Percentiles rank a stretch among this genome's conserved stretches.
These are phyloP conservation scores for Sonneratia caseolaris DNA, from an alignment of 345 rosid genomes.

Conservation along the genomic window DNA sequence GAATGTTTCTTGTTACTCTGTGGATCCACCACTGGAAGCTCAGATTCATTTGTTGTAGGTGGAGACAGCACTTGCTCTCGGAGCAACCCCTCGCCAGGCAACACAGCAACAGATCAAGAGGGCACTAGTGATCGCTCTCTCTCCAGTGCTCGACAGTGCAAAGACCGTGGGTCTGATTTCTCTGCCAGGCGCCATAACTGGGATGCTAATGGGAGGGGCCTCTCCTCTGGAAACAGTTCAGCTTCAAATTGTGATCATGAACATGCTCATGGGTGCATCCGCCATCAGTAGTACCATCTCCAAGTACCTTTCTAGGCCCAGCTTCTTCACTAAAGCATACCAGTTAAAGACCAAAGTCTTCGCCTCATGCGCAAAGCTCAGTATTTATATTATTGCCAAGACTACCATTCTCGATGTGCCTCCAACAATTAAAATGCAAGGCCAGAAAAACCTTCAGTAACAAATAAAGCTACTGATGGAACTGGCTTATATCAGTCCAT, in stretches of 20 bases:
- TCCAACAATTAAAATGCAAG: too few species aligned
- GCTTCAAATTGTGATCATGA: conserved; percentile 88
- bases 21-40: too few species aligned
- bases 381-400: neutral
- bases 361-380: conserved; percentile 5
- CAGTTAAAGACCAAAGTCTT: conserved; percentile 63
- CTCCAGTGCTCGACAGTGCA: conserved; percentile 81
- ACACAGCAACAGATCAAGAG: conserved; percentile 63
- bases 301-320: conserved; percentile 79
- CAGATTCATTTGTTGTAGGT: conserved; percentile 28
- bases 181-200: conserved; percentile 85
- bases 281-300: conserved; percentile 74
- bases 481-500: neutral
- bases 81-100: conserved; percentile 80
- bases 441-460: neutral
- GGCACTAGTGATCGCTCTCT: conserved; percentile 61
- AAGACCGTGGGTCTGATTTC: conserved; percentile 91
- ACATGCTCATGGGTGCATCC: conserved; percentile 73
- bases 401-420: neutral
- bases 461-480: neutral
- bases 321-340: conserved; percentile 76
- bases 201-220: conserved; percentile 96
- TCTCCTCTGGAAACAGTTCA: conserved; percentile 85
- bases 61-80: conserved; percentile 82
- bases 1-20: too few species aligned